phyloP scores from a whole-genome alignment of 1,284 basidiomycete species.

The Ustilago shanxiensis region DNA sequence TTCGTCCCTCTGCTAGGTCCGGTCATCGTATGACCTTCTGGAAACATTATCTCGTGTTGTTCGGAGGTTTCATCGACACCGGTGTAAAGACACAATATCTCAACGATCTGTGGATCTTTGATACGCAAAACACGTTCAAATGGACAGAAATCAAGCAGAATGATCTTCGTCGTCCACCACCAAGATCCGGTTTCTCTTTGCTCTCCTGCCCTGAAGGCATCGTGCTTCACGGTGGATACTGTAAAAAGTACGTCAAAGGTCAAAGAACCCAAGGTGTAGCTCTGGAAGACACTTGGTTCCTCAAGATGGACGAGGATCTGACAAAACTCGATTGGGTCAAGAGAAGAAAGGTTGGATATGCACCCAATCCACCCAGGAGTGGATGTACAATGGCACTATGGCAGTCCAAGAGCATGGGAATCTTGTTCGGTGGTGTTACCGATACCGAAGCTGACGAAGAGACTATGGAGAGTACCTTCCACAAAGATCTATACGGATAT shows the following conservation, averaged over 20 bases:
- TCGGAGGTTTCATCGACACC: constrained; percentile 88
- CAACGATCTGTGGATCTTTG: constrained; percentile 89
- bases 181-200: constrained; percentile 81
- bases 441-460: constrained; percentile 91
- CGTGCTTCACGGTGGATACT: constrained; percentile 88
- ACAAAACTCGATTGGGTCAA: constrained; percentile 81
- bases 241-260: constrained; percentile 89
- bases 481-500: constrained; percentile 75
- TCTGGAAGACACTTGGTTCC: constrained; percentile 90
- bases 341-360: constrained; percentile 81
- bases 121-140: constrained; percentile 82
- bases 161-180: constrained; percentile 58
- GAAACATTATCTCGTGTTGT: constrained; percentile 85
- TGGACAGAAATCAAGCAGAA: constrained; percentile 82
- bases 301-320: constrained; percentile 74
- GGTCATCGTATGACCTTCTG: constrained; percentile 88
- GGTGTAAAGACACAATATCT: constrained; percentile 83
- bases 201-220: constrained; percentile 84
- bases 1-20: constrained; percentile 83
- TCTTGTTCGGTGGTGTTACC: constrained; percentile 90
- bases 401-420: constrained; percentile 76
- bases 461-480: constrained; percentile 75
- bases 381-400: constrained; percentile 89
- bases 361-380: constrained; percentile 71
- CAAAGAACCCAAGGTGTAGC: constrained; percentile 86